A percentile compares a stretch with the other conserved stretches of the same genome.
Conservation (phyloP, 2,329 filamentous ascomycete genomes). For the Botryotinia convoluta region DNA sequence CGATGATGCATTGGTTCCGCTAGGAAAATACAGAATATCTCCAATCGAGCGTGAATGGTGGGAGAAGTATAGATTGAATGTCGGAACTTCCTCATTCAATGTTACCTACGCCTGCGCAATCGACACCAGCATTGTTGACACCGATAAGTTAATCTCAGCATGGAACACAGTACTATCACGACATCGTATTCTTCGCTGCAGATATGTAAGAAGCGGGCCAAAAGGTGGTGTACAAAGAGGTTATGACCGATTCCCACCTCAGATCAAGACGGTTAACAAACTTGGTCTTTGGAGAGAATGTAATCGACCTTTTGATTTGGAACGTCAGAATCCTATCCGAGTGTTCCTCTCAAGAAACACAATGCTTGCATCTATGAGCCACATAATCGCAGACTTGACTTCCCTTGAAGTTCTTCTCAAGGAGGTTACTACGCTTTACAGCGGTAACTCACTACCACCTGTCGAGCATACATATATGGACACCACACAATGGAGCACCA, state of each 20-base stretch:
- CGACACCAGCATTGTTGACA: slow-evolving; percentile 21
- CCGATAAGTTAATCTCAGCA: slow-evolving; percentile 24
- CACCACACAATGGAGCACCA: not conserved
- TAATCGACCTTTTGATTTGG: slow-evolving; percentile 34
- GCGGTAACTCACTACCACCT: slow-evolving; percentile 10
- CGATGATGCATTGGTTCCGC: not conserved
- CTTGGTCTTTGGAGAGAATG: slow-evolving; percentile 25
- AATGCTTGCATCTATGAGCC: slow-evolving; percentile 34
- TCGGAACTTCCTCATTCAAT: slow-evolving; percentile 34
- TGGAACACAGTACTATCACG: slow-evolving; percentile 29
- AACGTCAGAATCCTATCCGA: slow-evolving; percentile 30
- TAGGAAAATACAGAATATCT: slow-evolving; percentile 10
- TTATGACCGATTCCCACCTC: slow-evolving; percentile 18
- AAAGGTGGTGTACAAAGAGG: slow-evolving; percentile 1
- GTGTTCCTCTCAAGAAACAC: slow-evolving; percentile 31
- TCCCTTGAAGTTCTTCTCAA: slow-evolving; percentile 34
- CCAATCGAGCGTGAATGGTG: slow-evolving; percentile 23
- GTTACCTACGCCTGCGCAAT: slow-evolving; percentile 29
- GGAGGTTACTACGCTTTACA: slow-evolving; percentile 33
- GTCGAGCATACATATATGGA: slow-evolving; percentile 16
- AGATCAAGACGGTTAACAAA: slow-evolving; percentile 1
- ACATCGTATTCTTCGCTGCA: slow-evolving; percentile 21
- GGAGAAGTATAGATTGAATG: slow-evolving; percentile 13
- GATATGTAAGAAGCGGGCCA: slow-evolving; percentile 14
- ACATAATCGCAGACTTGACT: slow-evolving; percentile 40